Base-by-base conservation (phyloP, 495 filamentous ascomycete genomes). In the Rusavskia elegans region DNA sequence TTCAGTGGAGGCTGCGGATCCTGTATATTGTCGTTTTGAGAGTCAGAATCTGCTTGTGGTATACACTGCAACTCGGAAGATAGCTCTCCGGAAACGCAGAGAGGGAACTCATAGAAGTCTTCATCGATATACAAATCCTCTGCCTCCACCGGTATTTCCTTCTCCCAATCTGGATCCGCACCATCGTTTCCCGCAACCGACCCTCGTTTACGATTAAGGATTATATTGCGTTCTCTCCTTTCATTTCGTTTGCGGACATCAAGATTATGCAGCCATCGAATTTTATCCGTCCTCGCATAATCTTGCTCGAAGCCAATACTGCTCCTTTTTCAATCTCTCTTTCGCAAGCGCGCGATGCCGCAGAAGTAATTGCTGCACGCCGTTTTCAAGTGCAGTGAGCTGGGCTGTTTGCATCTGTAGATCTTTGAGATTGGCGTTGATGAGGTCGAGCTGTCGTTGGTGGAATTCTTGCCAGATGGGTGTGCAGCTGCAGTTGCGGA, bases 341-440 rank as follows among this genome's bases (percentile, higher is more conserved):
- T 42, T 19, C 52, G 63, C 56, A 5, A 30, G 8, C 35, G 17
- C 9, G 9, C 40, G 40, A 19, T 42, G 40, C 40, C 40, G 40
- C 40, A 19, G 40, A 9, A n/a, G 40, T 19, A 42, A 19, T 21
- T 19, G 20, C 8, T 11, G 40, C n/a, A 42, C 20, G 4, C 40
- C 40, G 4, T 42, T 14, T 11, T 42, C n/a, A 19, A 42, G 10
- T 3, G 40, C 40, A 2, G n/a, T 19, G 14, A 42, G 40, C 40
- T 42, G 40, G 8, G n/a, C n/a, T 3, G 3, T 42, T 10, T 11
- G 40, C 8, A 7, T 8, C 40, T 19, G n/a, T 5, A 9, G 7
- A 21, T 42, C 40, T 10, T 42, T 19, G 40, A 42, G 40, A 9
- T 42, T 19, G 14, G 8, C 5, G 14, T 19, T 42, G 20, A 42